Evolutionary conservation across 2,329 filamentous ascomycete genomes (phyloP).

Genomic region (Colletotrichum sansevieriae): DNA sequence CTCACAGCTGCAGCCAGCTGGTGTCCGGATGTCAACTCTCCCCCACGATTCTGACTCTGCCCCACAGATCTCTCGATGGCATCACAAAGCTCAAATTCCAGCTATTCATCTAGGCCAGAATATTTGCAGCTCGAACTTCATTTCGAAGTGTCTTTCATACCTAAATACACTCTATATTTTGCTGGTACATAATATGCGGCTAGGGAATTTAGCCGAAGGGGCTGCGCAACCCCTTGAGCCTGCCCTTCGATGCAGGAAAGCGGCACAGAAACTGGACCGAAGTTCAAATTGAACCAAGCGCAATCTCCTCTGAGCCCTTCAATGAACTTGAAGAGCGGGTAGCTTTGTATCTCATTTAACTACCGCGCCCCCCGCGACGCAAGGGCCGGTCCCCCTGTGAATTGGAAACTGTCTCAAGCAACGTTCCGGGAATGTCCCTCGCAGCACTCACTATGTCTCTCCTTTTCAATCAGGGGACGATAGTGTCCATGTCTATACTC

Average conservation of each 20-base stretch:
- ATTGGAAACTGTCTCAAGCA: no score
- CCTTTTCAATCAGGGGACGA: no score
- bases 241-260: conserved; percentile 4
- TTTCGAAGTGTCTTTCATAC: no score
- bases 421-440: no score
- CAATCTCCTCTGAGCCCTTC: background rate
- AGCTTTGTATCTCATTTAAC: background rate
- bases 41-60: background rate
- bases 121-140: background rate
- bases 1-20: background rate
- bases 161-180: background rate
- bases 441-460: no score
- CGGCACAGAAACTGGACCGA: background rate
- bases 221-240: background rate
- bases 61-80: conserved; percentile 10
- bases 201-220: background rate
- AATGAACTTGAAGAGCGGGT: background rate
- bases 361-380: background rate
- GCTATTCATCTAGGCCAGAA: background rate
- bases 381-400: background rate
- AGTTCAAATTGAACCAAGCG: background rate
- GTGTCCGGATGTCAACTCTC: background rate
- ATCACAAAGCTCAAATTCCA: background rate
- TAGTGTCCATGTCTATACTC: no score
- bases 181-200: background rate